Evolutionary conservation across 345 rosid genomes (phyloP).

Genomic region (Corymbia maculata): DNA sequence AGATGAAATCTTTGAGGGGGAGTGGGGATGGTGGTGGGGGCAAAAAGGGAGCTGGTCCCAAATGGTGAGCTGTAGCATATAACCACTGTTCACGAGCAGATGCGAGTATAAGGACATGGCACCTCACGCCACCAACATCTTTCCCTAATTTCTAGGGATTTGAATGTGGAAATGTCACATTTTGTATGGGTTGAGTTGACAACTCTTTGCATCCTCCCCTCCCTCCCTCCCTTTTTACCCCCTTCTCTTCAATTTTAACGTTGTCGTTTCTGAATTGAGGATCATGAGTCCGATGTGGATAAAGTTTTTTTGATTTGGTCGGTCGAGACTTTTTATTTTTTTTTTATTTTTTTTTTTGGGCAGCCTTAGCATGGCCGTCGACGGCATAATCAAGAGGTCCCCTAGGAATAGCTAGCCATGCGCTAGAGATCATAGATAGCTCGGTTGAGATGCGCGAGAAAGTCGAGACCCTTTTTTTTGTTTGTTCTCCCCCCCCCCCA

Average conservation of each 20-base stretch:
- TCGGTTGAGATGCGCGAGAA: background rate
- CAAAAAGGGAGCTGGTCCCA: background rate
- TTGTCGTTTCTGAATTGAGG: background rate
- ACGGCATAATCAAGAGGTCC: background rate
- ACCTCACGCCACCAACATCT: slow-evolving; percentile 9
- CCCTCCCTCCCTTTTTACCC: background rate
- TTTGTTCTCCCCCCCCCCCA: background rate
- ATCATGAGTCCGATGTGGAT: background rate
- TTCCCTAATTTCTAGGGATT: slow-evolving; percentile 6
- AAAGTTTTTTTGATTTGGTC: background rate
- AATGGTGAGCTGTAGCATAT: background rate
- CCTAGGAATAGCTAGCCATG: background rate
- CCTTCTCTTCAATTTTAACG: background rate
- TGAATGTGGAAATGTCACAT: background rate
- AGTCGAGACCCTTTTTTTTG: background rate
- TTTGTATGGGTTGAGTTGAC: background rate
- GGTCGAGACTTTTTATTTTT: background rate
- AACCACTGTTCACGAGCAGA: background rate
- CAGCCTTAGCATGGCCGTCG: background rate
- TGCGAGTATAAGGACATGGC: slow-evolving; percentile 9
- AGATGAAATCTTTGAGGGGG: background rate
- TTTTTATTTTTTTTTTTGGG: background rate
- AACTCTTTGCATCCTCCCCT: background rate
- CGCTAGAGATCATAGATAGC: background rate
- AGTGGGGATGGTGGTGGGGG: background rate